Percentiles rank a stretch among this genome's conserved stretches.
These are phyloP conservation scores for Paecilomyces fulvus DNA, from an alignment of 2,329 filamentous ascomycete species.

Conservation along the genomic window DNA sequence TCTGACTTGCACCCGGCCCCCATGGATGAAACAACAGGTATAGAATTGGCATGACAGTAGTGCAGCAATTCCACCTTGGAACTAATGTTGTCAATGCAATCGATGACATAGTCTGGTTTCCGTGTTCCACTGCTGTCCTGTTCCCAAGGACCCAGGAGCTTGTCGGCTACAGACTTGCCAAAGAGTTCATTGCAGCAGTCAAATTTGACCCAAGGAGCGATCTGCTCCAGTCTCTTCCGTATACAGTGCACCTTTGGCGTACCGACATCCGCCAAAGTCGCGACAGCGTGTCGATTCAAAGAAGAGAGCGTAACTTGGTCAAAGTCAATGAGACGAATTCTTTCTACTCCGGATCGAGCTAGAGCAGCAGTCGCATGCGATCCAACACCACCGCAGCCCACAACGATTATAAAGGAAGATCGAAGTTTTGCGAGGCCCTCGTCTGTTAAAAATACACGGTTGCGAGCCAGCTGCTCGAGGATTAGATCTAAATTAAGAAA, in stretches of 20 bases:
- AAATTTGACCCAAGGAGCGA: constrained; percentile 86
- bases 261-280: constrained; percentile 87
- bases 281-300: constrained; percentile 90
- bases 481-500: constrained; percentile 59
- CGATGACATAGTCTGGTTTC: constrained; percentile 78
- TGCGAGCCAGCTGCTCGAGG: constrained; percentile 86
- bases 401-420: constrained; percentile 73
- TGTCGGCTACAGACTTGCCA: constrained; percentile 55
- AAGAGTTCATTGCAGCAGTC: constrained; percentile 83
- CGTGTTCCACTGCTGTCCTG: constrained; percentile 28
- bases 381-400: constrained; percentile 90
- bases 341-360: constrained; percentile 80
- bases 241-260: constrained; percentile 86
- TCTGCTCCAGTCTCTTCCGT: constrained; percentile 67
- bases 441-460: constrained; percentile 80
- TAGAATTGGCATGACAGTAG: constrained; percentile 69
- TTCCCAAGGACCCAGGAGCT: constrained; percentile 60
- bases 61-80: constrained; percentile 86
- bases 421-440: constrained; percentile 73
- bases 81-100: constrained; percentile 97
- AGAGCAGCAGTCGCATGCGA: constrained; percentile 84
- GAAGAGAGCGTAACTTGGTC: constrained; percentile 95
- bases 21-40: constrained; percentile 90
- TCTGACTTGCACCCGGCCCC: constrained; percentile 90
- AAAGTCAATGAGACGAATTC: constrained; percentile 85